Conservation (phyloP, 352 stramenopile genomes). For the Phytophthora idaei region DNA sequence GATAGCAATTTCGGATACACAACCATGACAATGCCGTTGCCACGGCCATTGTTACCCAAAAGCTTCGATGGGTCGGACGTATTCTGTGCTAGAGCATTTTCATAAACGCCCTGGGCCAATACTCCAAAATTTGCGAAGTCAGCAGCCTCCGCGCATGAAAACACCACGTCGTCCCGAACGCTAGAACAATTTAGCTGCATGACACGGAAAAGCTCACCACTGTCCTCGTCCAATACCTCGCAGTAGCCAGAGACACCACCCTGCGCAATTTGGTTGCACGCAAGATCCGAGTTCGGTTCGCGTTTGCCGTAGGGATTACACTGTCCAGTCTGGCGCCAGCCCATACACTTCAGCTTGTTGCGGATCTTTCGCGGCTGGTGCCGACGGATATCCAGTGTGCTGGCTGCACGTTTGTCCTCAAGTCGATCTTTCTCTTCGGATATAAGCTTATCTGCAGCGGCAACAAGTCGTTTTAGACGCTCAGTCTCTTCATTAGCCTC, state of each 20-base stretch:
- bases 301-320: constrained; percentile 56
- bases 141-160: constrained; percentile 58
- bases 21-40: constrained; percentile 71
- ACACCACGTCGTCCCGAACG: constrained; percentile 50
- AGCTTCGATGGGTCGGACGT: constrained; percentile 24
- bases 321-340: constrained; percentile 61
- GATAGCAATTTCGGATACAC: constrained; percentile 76
- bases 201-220: constrained; percentile 64
- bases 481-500: constrained; percentile 45
- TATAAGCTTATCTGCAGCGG: constrained; percentile 40
- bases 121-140: constrained; percentile 72
- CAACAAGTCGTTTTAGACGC: constrained; percentile 40
- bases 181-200: constrained; percentile 76
- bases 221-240: constrained; percentile 59
- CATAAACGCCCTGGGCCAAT: constrained; percentile 38
- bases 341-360: constrained; percentile 56
- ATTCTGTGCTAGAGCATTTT: constrained; percentile 32
- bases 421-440: constrained; percentile 38
- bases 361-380: constrained; percentile 39
- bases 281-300: constrained; percentile 51
- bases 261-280: constrained; percentile 52
- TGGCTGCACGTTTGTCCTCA: constrained; percentile 38
- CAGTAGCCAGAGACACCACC: constrained; percentile 65
- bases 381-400: constrained; percentile 42
- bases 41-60: constrained; percentile 33